Evolutionary conservation across 2,329 filamentous ascomycete species (phyloP), one percentile per base, ranked within the genome.

Genomic region (Rugonectria rugulosa): DNA sequence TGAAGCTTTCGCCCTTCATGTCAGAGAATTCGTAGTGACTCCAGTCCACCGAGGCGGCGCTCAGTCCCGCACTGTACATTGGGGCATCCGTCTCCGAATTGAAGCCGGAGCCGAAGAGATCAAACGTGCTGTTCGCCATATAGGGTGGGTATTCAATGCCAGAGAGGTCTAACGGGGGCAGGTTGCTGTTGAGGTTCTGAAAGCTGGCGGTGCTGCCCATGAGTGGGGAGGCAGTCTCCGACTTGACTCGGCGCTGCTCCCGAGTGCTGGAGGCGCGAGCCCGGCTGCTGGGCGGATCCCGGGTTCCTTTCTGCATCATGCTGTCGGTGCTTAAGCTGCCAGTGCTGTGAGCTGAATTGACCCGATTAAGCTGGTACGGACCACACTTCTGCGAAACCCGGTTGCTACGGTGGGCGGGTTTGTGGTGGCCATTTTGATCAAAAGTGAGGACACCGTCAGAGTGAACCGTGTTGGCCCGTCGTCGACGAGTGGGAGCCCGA

Each of bases 391-490:
- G 84, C 24, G 84, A 80, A 26, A 81, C 79, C 61, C 84, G 84
- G 65, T 81, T 79, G 71, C 83, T 83, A 74, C 86, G 87, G 68
- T 84, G 79, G 11, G 80, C 76, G 14, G 85, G 82, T 66, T 85
- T 88, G 75, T 86, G 85, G 65, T 88, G 83, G 45, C 85, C 85
- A 65, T 87, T 82, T 62, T 86, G 80, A 66, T 88, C 86, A 62
- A 87, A 84, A 42, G 80, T 80, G 51, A 88, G 72, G 56, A 81
- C 72, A 48, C 78, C 80, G 57, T 88, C 86, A 5, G 85, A 86
- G 64, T 85, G 85, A 49, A 83, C 79, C 37, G 85, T 87, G 67
- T 85, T 84, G 56, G 87, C 83, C 60, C 85, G 79, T 62, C 83
- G 81, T 64, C 83, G 78, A 46, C 81, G 80, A 26, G 70, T 63